Evolutionary conservation across 1,284 basidiomycete species (phyloP).

Genomic region (Austroboletus niveus): DNA sequence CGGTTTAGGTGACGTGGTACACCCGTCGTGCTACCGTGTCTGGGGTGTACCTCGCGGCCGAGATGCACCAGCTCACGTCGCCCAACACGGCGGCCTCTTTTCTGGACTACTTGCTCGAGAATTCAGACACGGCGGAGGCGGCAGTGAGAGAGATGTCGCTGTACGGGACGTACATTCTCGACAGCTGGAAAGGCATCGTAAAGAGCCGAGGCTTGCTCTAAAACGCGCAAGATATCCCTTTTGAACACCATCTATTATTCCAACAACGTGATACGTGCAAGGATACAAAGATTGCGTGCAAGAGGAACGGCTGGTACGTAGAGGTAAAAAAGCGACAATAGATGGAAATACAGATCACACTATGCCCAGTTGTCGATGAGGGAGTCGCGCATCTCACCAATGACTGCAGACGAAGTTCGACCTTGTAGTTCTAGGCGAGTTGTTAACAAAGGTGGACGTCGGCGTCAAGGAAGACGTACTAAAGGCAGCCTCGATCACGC

Average conservation of each 20-base stretch:
- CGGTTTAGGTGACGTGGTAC: constrained; percentile 55
- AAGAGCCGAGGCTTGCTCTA: constrained; percentile 57
- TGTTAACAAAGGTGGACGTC: constrained; percentile 1
- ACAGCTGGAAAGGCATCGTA: constrained; percentile 66
- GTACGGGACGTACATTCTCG: constrained; percentile 58
- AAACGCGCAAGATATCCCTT: constrained; percentile 1
- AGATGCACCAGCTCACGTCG: constrained; percentile 73
- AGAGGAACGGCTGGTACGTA: not conserved
- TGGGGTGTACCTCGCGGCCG: constrained; percentile 64
- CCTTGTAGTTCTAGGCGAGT: constrained; percentile 76
- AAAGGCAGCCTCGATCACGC: constrained; percentile 97
- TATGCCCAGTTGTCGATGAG: constrained; percentile 95
- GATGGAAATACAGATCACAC: not conserved
- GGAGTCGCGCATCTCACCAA: constrained; percentile 92
- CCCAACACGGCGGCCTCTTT: constrained; percentile 62
- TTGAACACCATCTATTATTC: constrained; percentile 6
- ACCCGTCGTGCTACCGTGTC: constrained; percentile 58
- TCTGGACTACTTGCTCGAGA: constrained; percentile 58
- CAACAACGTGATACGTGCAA: constrained; percentile 4
- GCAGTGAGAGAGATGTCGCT: constrained; percentile 48
- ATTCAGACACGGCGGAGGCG: constrained; percentile 42
- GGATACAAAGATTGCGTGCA: constrained; percentile 22
- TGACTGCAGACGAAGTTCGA: constrained; percentile 81
- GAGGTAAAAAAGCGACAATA: constrained; percentile 8
- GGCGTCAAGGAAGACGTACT: constrained; percentile 55